These are phyloP conservation scores for Ceratocystis lukuohia DNA, from an alignment of 2,329 filamentous ascomycete species.

Conservation along the genomic window DNA sequence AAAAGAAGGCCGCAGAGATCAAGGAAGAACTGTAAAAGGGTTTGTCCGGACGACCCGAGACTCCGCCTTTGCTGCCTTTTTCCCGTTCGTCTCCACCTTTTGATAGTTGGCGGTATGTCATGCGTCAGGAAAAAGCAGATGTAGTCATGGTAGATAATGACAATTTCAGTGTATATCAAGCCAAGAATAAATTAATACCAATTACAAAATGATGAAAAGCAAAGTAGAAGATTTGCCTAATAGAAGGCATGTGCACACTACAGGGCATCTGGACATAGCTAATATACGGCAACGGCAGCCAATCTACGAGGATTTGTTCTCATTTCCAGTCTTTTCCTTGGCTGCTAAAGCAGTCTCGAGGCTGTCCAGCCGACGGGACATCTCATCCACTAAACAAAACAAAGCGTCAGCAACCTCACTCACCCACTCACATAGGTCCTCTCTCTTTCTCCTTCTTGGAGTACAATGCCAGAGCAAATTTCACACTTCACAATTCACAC, in stretches of 20 bases:
- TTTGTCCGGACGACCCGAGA: neutral
- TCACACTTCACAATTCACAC: slow-evolving; percentile 25
- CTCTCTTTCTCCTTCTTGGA: neutral
- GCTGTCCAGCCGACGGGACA: slow-evolving; percentile 73
- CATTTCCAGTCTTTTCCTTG: slow-evolving; percentile 34
- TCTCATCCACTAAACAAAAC: slow-evolving; percentile 64
- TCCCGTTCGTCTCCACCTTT: neutral
- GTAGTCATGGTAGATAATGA: neutral
- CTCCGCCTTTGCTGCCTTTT: neutral
- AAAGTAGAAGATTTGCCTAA: neutral
- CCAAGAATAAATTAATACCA: slow-evolving; percentile 3
- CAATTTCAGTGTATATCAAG: slow-evolving; percentile 3
- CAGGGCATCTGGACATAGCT: neutral
- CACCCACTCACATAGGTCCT: slow-evolving; percentile 38
- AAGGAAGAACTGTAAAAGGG: slow-evolving; percentile 56
- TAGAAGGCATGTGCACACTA: neutral
- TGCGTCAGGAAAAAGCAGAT: neutral
- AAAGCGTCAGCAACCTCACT: slow-evolving; percentile 36
- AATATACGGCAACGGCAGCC: neutral
- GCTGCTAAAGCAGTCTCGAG: slow-evolving; percentile 60
- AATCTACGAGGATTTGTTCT: slow-evolving; percentile 27
- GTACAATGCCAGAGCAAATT: neutral
- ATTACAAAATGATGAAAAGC: neutral
- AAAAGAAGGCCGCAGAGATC: slow-evolving; percentile 19
- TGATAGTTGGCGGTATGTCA: neutral